Evolutionary conservation across 2,329 filamentous ascomycete genomes (phyloP), one percentile per base, ranked within the genome.

Genomic region (Cryoendolithus antarcticus): DNA sequence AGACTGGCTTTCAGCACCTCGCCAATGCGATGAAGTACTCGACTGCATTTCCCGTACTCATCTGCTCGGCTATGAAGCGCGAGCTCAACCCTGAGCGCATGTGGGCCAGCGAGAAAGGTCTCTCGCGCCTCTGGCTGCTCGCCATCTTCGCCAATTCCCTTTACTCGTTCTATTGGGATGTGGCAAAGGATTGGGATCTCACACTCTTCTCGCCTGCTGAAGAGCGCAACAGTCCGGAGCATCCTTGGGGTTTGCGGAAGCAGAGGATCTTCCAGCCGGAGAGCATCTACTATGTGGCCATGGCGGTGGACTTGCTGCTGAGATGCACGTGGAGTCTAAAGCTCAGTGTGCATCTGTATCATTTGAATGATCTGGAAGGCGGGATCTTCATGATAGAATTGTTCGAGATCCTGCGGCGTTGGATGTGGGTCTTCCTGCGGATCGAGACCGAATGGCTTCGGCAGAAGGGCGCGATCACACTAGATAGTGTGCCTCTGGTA

Each of bases 121-220:
- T 48, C n/a, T 36, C 32, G 4, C 15, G 9, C 3, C 34, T 47
- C 7, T 48, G 55, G 55, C 35, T 54, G 3, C 32, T 54, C 6
- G 49, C 53, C 31, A 48, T 50, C 12, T 28, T 86, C 28, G 56
- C 91, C 52, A 95, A 98, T 61, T 93, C 85, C 9, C 68, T 82
- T 33, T 98, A 94, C 64, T 86, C 82, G n/a, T 96, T 96, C 66
- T 98, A 91, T 69, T 98, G 91, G 91, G 91, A 98, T 54, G 78
- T 96, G 24, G 73, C 85, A 40, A 91, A 88, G 65, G 91, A 98
- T 67, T 98, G 91, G 91, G 91, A 96, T 56, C 70, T 98, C 45
- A 84, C 82, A 0, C 70, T 96, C 9, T 83, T 96, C 55, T 75
- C 80, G 2, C 34, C 45, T 38, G 21, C 33, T 10, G 32, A 62